phyloP scores from a whole-genome alignment of 805 yeast genomes.

The Myxozyma kluyveri region DNA sequence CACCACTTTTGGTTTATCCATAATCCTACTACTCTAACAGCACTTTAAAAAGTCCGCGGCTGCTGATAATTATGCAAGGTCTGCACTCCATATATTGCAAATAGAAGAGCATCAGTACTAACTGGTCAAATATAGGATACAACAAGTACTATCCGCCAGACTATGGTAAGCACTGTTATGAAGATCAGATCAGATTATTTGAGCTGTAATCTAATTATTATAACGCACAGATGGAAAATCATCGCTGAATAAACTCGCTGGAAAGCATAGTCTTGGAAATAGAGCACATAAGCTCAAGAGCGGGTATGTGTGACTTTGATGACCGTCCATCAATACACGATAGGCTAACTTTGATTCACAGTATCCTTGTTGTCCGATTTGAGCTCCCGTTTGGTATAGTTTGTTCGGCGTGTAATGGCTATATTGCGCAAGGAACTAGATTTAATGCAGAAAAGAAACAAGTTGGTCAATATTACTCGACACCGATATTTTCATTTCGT shows the following conservation, averaged over 20 bases:
- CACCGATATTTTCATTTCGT: slow-evolving; percentile 35
- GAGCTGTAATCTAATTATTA: not conserved
- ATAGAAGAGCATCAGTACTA: too few relatives aligned
- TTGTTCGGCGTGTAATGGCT: slow-evolving; percentile 34
- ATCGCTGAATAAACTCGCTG: slow-evolving; percentile 35
- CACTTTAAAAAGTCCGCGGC: too few relatives aligned
- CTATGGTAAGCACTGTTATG: slow-evolving; percentile 35
- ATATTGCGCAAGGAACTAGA: slow-evolving; percentile 36
- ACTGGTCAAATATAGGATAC: too few relatives aligned
- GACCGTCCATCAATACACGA: too few relatives aligned
- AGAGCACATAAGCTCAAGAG: slow-evolving; percentile 32
- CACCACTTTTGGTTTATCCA: too few relatives aligned
- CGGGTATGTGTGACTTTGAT: slow-evolving; percentile 23
- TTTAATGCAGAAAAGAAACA: slow-evolving; percentile 38
- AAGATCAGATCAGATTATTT: not conserved
- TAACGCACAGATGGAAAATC: slow-evolving; percentile 34
- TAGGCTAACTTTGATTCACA: too few relatives aligned
- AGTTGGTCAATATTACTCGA: slow-evolving; percentile 35
- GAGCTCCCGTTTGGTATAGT: slow-evolving; percentile 36
- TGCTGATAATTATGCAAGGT: too few relatives aligned
- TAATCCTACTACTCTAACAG: too few relatives aligned
- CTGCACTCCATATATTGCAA: too few relatives aligned
- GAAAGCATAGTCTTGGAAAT: slow-evolving; percentile 34
- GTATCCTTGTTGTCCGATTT: slow-evolving; percentile 35
- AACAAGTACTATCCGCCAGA: slow-evolving; percentile 40